Evolutionary conservation across 2,329 filamentous ascomycete genomes (phyloP).

Genomic region (Parasarocladium wereldwijsianum): DNA sequence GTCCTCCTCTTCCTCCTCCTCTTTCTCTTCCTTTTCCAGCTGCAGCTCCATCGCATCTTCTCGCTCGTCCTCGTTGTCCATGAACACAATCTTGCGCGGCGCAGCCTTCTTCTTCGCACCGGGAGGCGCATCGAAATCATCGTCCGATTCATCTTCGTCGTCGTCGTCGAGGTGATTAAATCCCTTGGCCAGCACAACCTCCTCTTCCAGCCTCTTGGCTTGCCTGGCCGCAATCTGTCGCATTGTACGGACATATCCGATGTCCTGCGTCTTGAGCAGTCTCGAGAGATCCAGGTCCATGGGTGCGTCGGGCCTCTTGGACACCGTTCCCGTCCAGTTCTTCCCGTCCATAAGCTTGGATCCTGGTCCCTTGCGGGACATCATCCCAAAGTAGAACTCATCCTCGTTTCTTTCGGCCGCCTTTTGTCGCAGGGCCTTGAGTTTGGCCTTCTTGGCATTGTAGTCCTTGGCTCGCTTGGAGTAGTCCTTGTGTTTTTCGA

Average conservation of each 20-base stretch:
- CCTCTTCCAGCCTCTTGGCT: slow-evolving; percentile 37
- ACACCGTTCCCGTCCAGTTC: slow-evolving; percentile 38
- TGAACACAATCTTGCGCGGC: slow-evolving; percentile 37
- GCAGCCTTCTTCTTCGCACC: slow-evolving; percentile 15
- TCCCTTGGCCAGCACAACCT: slow-evolving; percentile 28
- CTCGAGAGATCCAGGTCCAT: slow-evolving; percentile 43
- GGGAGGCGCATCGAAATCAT: slow-evolving; percentile 18
- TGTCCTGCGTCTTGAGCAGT: slow-evolving; percentile 54
- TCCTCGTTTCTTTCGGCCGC: slow-evolving; percentile 54
- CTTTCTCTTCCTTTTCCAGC: slow-evolving; percentile 16
- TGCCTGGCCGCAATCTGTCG: slow-evolving; percentile 45
- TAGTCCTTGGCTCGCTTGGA: slow-evolving; percentile 49
- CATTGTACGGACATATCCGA: slow-evolving; percentile 49
- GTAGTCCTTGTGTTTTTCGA: slow-evolving; percentile 90
- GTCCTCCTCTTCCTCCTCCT: slow-evolving; percentile 9
- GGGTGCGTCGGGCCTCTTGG: slow-evolving; percentile 40
- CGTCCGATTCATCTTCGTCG: slow-evolving; percentile 16
- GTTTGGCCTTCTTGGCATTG: slow-evolving; percentile 47
- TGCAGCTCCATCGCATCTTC: slow-evolving; percentile 15
- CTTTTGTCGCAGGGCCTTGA: slow-evolving; percentile 45
- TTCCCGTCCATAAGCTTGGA: slow-evolving; percentile 30
- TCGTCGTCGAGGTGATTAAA: slow-evolving; percentile 22
- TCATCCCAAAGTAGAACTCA: slow-evolving; percentile 61
- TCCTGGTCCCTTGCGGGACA: slow-evolving; percentile 43
- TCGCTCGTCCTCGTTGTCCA: slow-evolving; percentile 24